Evolutionary conservation across 306 rosid genomes (phyloP).

Genomic region (Lagenaria siceraria): DNA sequence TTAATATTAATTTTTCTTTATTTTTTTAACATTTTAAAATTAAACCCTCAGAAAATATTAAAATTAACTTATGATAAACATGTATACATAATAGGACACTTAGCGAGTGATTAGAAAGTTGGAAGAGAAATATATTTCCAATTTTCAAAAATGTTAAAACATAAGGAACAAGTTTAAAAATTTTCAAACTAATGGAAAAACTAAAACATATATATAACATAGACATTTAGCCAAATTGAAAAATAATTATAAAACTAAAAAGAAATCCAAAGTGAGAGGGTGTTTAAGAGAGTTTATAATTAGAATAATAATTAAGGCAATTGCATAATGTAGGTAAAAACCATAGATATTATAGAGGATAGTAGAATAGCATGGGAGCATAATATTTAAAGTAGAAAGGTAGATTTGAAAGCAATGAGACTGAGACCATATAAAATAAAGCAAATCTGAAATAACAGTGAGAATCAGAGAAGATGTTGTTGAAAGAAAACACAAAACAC

Average conservation of each 20-base stretch:
- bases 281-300: neutral
- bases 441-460: neutral
- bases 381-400: neutral
- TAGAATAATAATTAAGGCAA: neutral
- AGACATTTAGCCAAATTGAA: too few relatives aligned
- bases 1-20: too few relatives aligned
- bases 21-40: too few relatives aligned
- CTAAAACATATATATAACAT: too few relatives aligned
- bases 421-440: neutral
- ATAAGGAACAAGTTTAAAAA: too few relatives aligned
- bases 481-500: neutral
- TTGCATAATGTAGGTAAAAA: neutral
- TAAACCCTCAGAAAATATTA: too few relatives aligned
- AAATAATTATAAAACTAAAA: neutral
- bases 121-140: too few relatives aligned
- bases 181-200: too few relatives aligned
- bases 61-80: too few relatives aligned
- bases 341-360: neutral
- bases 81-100: too few relatives aligned
- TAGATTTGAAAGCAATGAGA: neutral
- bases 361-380: neutral
- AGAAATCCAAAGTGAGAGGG: neutral
- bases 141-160: too few relatives aligned
- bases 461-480: conserved; percentile 6
- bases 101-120: too few relatives aligned